Conservation (phyloP, 2,329 filamentous ascomycete genomes). For the Trichoderma endophyticum region DNA sequence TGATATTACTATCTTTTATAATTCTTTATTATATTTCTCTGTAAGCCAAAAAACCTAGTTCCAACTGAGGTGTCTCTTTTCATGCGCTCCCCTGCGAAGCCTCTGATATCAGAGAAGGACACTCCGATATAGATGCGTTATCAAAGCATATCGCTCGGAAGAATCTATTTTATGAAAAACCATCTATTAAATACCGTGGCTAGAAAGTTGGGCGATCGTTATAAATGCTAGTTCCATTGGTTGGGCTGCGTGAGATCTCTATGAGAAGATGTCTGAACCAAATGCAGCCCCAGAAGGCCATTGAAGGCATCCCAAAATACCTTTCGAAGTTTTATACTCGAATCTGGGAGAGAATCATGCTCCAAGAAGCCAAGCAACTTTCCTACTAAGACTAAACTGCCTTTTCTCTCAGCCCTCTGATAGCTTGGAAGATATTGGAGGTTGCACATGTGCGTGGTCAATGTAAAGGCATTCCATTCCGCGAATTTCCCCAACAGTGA, state of each 20-base stretch:
- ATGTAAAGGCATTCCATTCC: not conserved
- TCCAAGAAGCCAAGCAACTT: not conserved
- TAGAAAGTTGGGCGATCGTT: too few relatives aligned
- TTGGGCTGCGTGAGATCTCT: not conserved
- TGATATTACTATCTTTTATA: too few relatives aligned
- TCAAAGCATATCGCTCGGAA: too few relatives aligned
- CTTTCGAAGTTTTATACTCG: not conserved
- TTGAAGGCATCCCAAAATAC: not conserved
- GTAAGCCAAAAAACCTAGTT: too few relatives aligned
- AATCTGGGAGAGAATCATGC: not conserved
- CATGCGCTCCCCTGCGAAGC: too few relatives aligned
- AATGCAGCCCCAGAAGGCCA: not conserved
- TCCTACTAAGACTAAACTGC: not conserved
- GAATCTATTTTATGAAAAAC: too few relatives aligned
- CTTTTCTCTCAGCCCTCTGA: not conserved
- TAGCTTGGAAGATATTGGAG: not conserved
- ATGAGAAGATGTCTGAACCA: not conserved
- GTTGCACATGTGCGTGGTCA: not conserved
- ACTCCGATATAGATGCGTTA: too few relatives aligned
- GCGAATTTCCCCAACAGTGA: accelerated
- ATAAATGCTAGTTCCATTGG: not conserved
- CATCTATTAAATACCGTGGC: too few relatives aligned
- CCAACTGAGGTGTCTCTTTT: too few relatives aligned
- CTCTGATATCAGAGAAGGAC: too few relatives aligned
- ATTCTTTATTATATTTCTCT: too few relatives aligned